Evolutionary conservation across 305 asterid genomes (phyloP).

Genomic region (Solanum chacoense): DNA sequence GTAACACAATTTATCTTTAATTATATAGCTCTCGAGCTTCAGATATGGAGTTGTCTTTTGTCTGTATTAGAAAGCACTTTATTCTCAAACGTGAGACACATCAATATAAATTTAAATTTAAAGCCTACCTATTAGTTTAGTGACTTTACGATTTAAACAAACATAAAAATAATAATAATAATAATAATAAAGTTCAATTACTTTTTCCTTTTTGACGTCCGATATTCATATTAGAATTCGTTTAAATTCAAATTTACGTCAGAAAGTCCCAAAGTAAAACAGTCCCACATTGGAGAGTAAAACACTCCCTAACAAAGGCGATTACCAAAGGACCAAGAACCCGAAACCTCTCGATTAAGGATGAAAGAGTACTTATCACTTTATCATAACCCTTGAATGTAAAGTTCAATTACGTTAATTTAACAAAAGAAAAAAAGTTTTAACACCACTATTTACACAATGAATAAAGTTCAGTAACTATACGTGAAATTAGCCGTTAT

Average conservation of each 20-base stretch:
- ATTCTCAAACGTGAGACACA: background rate
- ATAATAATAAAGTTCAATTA: too few relatives aligned
- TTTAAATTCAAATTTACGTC: too few relatives aligned
- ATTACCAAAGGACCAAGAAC: too few relatives aligned
- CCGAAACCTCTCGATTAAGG: rapidly evolving
- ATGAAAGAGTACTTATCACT: too few relatives aligned
- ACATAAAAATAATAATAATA: too few relatives aligned
- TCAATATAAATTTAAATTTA: too few relatives aligned
- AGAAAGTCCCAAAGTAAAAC: too few relatives aligned
- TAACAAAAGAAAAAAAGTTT: too few relatives aligned
- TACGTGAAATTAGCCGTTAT: background rate
- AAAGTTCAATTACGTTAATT: background rate
- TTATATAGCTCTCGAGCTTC: background rate
- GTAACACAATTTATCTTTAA: background rate
- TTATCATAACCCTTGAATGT: too few relatives aligned
- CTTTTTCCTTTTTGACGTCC: too few relatives aligned
- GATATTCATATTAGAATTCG: too few relatives aligned
- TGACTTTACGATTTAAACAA: background rate
- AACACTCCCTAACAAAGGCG: rapidly evolving
- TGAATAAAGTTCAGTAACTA: background rate
- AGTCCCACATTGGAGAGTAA: background rate
- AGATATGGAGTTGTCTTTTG: background rate
- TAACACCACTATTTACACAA: rapidly evolving
- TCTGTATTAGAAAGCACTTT: too few relatives aligned
- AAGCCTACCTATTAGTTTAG: background rate